phyloP scores from a whole-genome alignment of 2,329 filamentous ascomycete species.

The Cryphonectria nitschkei region DNA sequence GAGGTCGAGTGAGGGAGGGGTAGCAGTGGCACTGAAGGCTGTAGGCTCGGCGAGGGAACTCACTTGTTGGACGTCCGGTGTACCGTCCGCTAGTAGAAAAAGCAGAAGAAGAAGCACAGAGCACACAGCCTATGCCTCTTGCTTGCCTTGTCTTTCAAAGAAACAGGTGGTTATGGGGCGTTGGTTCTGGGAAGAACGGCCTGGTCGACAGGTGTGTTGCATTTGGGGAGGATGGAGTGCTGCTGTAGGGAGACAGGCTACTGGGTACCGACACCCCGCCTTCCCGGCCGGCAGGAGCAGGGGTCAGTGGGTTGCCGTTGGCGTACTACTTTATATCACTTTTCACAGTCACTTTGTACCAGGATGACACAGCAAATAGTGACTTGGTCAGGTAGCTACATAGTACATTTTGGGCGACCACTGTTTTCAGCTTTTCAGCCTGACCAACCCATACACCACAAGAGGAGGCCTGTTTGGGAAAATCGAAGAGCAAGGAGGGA shows the following conservation, averaged over 20 bases:
- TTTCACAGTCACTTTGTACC: neutral
- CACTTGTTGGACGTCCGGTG: neutral
- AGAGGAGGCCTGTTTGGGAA: neutral
- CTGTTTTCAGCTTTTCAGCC: neutral
- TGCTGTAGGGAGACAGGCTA: neutral
- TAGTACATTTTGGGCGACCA: neutral
- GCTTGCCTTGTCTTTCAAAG: neutral
- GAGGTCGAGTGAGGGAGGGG: neutral
- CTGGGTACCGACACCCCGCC: conserved; percentile 1
- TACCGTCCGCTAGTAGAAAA: neutral
- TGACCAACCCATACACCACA: neutral
- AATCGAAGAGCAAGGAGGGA: neutral
- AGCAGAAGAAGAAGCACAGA: neutral
- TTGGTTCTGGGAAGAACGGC: neutral
- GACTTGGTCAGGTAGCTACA: conserved; percentile 4
- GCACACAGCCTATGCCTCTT: neutral
- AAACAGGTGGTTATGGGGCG: neutral
- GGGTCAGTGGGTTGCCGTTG: neutral
- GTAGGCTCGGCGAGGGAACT: neutral
- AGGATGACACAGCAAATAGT: neutral
- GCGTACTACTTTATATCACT: neutral
- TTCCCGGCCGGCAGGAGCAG: conserved; percentile 8
- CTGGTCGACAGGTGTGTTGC: neutral
- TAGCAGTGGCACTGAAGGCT: neutral
- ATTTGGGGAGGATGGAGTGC: neutral